Percentiles rank a stretch among this genome's conserved stretches.
phyloP scores from a whole-genome alignment of 148 eudicot genomes.

The Limonium bicolor region DNA sequence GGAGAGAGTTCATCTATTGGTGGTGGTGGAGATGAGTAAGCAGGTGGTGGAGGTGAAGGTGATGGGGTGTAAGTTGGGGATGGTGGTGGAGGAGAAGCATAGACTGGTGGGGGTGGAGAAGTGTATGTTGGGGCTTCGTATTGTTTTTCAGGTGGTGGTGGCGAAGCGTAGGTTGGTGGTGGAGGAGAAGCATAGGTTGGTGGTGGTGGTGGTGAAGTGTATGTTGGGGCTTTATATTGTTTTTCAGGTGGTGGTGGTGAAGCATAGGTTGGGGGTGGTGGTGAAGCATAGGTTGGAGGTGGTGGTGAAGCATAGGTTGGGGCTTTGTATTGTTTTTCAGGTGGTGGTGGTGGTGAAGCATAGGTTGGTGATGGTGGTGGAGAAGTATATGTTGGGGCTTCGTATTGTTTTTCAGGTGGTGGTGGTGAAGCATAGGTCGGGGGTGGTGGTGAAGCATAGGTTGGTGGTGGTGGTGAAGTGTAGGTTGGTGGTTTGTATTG shows the following conservation, averaged over 20 bases:
- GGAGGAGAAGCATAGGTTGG: not conserved
- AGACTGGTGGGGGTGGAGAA: not conserved
- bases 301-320: not conserved
- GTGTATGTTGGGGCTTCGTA: not conserved
- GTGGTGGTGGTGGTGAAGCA: not conserved
- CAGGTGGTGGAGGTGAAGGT: not conserved
- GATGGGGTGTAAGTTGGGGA: not conserved
- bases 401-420: not conserved
- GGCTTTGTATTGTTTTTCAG: not conserved
- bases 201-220: not conserved
- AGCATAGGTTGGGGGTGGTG: not conserved
- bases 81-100: not conserved
- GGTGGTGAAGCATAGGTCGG: not conserved
- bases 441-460: not conserved
- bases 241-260: not conserved
- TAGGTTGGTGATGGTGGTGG: not conserved
- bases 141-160: not conserved
- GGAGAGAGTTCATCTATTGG: conserved; percentile 1
- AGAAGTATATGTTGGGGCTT: too few relatives aligned
- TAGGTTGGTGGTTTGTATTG: not conserved
- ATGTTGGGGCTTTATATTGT: not conserved
- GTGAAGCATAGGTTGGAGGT: not conserved
- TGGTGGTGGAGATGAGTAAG: not conserved
- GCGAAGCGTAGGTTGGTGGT: not conserved
- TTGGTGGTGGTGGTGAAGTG: not conserved